These are phyloP conservation scores for Diaporthe sp. DNA, from an alignment of 2,329 filamentous ascomycete genomes.

Conservation along the genomic window DNA sequence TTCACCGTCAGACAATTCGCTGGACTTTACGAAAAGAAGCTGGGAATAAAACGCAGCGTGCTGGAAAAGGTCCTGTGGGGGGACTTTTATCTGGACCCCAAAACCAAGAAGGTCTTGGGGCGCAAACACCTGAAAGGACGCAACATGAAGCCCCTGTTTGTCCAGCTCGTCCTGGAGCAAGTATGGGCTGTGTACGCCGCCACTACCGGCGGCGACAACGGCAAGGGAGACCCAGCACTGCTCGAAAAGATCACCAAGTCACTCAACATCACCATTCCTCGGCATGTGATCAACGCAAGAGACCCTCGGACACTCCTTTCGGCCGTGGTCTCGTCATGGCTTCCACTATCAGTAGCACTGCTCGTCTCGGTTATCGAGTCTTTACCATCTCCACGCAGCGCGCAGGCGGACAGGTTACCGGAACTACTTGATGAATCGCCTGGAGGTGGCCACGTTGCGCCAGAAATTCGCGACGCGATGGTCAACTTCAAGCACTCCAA, in stretches of 20 bases:
- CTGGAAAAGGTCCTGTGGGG: conserved; percentile 98
- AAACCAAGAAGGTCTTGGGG: conserved; percentile 92
- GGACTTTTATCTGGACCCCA: conserved; percentile 95
- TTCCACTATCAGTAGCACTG: conserved; percentile 91
- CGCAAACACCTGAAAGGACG: conserved; percentile 94
- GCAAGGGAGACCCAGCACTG: conserved; percentile 83
- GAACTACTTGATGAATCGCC: conserved; percentile 84
- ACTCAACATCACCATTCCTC: conserved; percentile 82
- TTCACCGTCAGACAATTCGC: conserved; percentile 97
- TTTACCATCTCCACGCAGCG: conserved; percentile 82
- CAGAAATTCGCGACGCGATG: conserved; percentile 82
- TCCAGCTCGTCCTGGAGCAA: conserved; percentile 93
- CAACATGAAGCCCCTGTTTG: conserved; percentile 94
- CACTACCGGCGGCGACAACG: conserved; percentile 83
- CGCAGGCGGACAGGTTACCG: conserved; percentile 84
- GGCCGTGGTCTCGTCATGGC: conserved; percentile 88
- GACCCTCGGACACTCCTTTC: conserved; percentile 87
- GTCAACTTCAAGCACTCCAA: conserved; percentile 77
- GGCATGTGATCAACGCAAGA: conserved; percentile 85
- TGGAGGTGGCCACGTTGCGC: conserved; percentile 76
- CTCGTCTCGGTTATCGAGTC: conserved; percentile 95
- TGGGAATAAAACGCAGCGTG: conserved; percentile 88
- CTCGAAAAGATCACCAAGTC: conserved; percentile 97
- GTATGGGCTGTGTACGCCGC: conserved; percentile 97
- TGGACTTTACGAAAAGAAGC: conserved; percentile 92